A percentile compares a stretch with the other conserved stretches of the same genome.
These are phyloP conservation scores for Hansenula sp. DNA, from an alignment of 1,139 yeast species.

Conservation along the genomic window DNA sequence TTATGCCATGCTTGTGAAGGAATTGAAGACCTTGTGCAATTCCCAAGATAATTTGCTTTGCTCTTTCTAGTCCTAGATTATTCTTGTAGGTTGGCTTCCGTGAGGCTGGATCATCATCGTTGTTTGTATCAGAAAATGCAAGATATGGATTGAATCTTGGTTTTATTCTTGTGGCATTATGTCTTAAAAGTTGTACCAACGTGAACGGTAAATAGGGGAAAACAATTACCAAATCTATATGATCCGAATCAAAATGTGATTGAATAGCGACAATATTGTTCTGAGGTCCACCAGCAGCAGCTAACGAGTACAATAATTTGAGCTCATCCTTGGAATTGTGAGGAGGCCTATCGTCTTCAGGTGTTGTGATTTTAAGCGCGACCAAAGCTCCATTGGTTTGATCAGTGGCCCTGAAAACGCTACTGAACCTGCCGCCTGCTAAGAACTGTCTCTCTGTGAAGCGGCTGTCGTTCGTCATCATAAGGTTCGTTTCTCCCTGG, in stretches of 20 bases:
- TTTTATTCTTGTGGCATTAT: conserved; percentile 25
- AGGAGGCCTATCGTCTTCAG: conserved; percentile 47
- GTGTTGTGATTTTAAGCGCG: conserved; percentile 43
- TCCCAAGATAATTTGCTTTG: conserved; percentile 34
- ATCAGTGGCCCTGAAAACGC: conserved; percentile 28
- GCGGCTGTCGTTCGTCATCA: background rate
- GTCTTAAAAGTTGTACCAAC: conserved; percentile 30
- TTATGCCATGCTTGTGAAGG: conserved; percentile 57
- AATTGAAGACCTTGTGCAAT: conserved; percentile 46
- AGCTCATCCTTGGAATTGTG: conserved; percentile 43
- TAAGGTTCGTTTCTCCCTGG: background rate
- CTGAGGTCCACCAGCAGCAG: background rate
- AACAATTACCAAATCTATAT: conserved; percentile 36
- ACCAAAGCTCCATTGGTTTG: conserved; percentile 14
- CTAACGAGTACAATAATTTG: conserved; percentile 27
- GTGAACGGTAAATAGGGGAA: conserved; percentile 36
- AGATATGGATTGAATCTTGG: conserved; percentile 32
- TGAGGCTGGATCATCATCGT: conserved; percentile 12
- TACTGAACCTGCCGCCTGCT: conserved; percentile 31
- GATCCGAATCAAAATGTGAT: conserved; percentile 25
- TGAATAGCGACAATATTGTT: conserved; percentile 27
- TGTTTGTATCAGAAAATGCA: conserved; percentile 3
- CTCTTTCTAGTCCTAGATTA: conserved; percentile 22
- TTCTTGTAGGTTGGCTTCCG: conserved; percentile 15
- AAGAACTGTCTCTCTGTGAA: conserved; percentile 16